Evolutionary conservation across 2,329 filamentous ascomycete genomes (phyloP).

Genomic region (Trichoderma endophyticum): DNA sequence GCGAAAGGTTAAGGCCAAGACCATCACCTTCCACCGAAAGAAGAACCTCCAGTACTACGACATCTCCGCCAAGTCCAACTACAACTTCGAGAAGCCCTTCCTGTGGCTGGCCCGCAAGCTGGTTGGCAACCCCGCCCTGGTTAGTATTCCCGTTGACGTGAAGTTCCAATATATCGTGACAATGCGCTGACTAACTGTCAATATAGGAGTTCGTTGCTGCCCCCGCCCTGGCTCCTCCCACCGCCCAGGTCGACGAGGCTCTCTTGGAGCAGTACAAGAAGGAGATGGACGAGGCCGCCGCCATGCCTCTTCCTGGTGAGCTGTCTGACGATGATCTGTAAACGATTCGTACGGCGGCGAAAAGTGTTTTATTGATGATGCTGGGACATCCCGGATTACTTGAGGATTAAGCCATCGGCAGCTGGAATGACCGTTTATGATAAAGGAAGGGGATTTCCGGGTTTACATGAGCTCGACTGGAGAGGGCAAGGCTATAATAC

Average conservation of each 20-base stretch:
- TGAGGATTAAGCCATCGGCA: slow-evolving; percentile 21
- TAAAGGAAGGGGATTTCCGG: slow-evolving; percentile 32
- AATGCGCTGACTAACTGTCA: neutral
- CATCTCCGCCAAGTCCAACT: slow-evolving; percentile 99
- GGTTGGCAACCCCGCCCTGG: slow-evolving; percentile 72
- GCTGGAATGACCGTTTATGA: slow-evolving; percentile 40
- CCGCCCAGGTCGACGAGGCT: slow-evolving; percentile 80
- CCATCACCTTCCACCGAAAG: slow-evolving; percentile 99
- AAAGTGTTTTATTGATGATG: slow-evolving; percentile 23
- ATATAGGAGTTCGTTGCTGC: slow-evolving; percentile 91
- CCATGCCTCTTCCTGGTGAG: slow-evolving; percentile 89
- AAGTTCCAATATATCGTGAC: neutral
- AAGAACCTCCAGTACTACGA: slow-evolving; percentile 99
- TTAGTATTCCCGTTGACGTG: slow-evolving; percentile 16
- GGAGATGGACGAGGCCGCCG: slow-evolving; percentile 81
- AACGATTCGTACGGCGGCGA: slow-evolving; percentile 34
- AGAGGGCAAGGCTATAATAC: slow-evolving; percentile 31
- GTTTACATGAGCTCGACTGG: slow-evolving; percentile 38
- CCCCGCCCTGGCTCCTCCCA: slow-evolving; percentile 88
- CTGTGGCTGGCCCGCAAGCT: slow-evolving; percentile 98
- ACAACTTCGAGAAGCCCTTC: slow-evolving; percentile 99
- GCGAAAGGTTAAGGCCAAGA: slow-evolving; percentile 99
- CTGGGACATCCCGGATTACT: slow-evolving; percentile 15
- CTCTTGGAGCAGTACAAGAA: slow-evolving; percentile 78
- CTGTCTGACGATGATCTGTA: slow-evolving; percentile 72